Evolutionary conservation across 2,329 filamentous ascomycete species (phyloP), one percentile per base, ranked within the genome.

Genomic region (Aspergillus calidoustus): DNA sequence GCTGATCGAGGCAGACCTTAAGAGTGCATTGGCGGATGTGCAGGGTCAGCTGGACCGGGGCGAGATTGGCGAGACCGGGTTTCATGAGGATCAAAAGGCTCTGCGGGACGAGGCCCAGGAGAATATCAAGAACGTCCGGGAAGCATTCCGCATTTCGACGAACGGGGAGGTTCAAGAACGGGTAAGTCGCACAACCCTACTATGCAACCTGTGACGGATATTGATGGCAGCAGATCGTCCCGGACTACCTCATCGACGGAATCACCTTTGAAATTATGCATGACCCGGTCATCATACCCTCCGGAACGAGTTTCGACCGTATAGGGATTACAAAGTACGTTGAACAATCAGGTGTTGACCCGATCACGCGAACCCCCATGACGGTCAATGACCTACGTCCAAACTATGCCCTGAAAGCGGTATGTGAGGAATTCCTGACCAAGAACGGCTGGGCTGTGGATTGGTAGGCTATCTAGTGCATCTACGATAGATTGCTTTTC

Each of bases 371-470:
- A 47, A 89, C 93, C 64, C 87, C 90, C 0, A 82, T 97, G 53
- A 79, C 78, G 0, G 81, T 87, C 0, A 79, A 82, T 1, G 92
- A 97, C 49, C 76, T 98, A 57, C 83, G 93, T 47, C 90, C 92
- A 0, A 98, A 98, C 74, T 83, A 96, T 49, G 90, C 86, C 0
- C 81, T 98, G 61, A 92, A 89, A 74, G 86, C 91, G 57, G 94
- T 92, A 0, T 96, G 92, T 72, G 88, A 91, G 50, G 91, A 95
- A 68, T 98, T 96, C 70, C 80, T 97, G 61, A 85, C 91, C 30
- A 82, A 91, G 68, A 97, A 97, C 70, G 93, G 92, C 9, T 97
- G 95, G 91, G 92, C 93, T 0, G 93, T 91, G 44, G 93, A 97
- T 74, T 98, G 91, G 90, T 96, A 63, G 68, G 72, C 19, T 57